Base-by-base conservation (phyloP, 352 stramenopile species). In the Pythium dissimile region DNA sequence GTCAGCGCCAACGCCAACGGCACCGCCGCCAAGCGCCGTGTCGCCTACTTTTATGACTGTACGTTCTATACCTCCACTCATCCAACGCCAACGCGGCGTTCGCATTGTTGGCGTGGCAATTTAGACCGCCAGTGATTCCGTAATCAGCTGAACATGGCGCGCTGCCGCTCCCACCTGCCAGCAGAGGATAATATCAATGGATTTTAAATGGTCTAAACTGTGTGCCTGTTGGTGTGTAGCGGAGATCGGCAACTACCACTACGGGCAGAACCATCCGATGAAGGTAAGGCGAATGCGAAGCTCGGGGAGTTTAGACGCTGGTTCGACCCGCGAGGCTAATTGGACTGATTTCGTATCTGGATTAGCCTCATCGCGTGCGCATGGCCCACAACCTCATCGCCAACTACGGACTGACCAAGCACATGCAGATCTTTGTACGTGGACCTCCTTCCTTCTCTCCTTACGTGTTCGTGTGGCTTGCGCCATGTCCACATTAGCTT, bases 371-470 rank as follows among this genome's bases (percentile, higher is more conserved):
- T 77, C 97, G 97, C 42, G 88, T 99, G 50, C 92, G 96, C 57
- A 99, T 99, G 96, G 97, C 97, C 34, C 97, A 99, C 82, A 98
- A 99, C 75, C 87, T 99, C 57, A 97, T 99, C 53, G 94, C 98
- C 18, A 99, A 98, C 71, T 99, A 99, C 73, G 96, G 96, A 20
- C 82, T 99, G 23, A 99, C 98, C 71, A 96, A 97, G 72, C 87
- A 98, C 80, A 99, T 99, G 97, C 95, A 99, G 73, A 94, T 99
- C 54, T 99, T 97, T 46, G 86, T 95, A 86, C 64, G 86, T 86
- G 12, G 21, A 43, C 26, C 5, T 18, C 18, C 11, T 28, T 27
- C 4, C 20, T n/a, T 34, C 21, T 59, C 20, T 9, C 28, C 7
- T 13, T 41, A 20, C 34, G 28, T 15, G 44, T 44, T 44, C 23